phyloP scores from a whole-genome alignment of 2,329 filamentous ascomycete species.

The Venturia aucupariae region DNA sequence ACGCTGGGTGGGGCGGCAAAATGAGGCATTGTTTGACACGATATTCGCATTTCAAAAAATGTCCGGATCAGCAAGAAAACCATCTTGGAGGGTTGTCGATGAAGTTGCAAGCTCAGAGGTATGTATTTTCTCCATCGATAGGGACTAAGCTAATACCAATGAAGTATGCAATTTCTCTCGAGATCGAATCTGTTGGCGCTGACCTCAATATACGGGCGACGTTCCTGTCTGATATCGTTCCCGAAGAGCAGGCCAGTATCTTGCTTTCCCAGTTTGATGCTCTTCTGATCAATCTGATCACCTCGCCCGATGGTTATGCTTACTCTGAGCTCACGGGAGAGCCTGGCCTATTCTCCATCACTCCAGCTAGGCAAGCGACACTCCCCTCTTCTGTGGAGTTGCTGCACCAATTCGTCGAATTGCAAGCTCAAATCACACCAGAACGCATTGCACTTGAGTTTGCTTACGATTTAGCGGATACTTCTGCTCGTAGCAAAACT shows the following conservation, averaged over 20 bases:
- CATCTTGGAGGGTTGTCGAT: conserved; percentile 50
- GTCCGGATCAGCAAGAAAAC: conserved; percentile 18
- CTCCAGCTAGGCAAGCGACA: conserved; percentile 48
- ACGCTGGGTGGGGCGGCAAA: conserved; percentile 56
- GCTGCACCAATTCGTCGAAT: conserved; percentile 72
- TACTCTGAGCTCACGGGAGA: conserved; percentile 27
- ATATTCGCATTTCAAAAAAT: conserved; percentile 73
- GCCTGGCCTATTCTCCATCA: conserved; percentile 51
- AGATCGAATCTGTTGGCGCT: conserved; percentile 53
- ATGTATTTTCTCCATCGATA: conserved; percentile 18
- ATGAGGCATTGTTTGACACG: conserved; percentile 68
- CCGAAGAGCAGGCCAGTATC: conserved; percentile 55
- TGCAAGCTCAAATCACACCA: conserved; percentile 47
- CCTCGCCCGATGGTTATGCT: neutral
- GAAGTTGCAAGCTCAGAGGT: conserved; percentile 62
- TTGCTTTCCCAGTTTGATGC: conserved; percentile 65
- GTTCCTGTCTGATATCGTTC: conserved; percentile 55
- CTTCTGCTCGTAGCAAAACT: conserved; percentile 35
- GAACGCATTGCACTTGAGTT: conserved; percentile 66
- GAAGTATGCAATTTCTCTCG: conserved; percentile 67
- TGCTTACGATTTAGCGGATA: conserved; percentile 45
- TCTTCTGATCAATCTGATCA: conserved; percentile 50
- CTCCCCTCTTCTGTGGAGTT: conserved; percentile 52
- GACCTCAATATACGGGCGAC: conserved; percentile 56
- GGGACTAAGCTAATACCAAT: conserved; percentile 7